Conservation (phyloP, 345 rosid genomes). For the Rhodomyrtus tomentosa region DNA sequence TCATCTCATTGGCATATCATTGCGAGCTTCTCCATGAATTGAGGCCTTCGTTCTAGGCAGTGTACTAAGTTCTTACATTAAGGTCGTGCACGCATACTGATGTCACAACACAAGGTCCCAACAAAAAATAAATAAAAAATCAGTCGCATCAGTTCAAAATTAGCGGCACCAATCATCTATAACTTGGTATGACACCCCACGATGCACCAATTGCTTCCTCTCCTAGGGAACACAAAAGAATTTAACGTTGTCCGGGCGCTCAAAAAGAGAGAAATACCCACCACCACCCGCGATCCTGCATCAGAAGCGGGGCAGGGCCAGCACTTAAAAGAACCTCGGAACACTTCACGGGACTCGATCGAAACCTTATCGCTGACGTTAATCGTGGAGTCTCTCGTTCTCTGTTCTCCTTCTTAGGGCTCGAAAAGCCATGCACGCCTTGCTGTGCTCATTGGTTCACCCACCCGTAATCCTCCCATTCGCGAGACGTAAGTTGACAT, state of each 20-base stretch:
- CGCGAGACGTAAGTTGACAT: not conserved
- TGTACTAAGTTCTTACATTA: too few species aligned
- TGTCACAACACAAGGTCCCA: not conserved
- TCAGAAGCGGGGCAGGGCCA: not conserved
- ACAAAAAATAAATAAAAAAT: too few species aligned
- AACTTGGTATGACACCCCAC: not conserved
- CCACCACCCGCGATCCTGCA: not conserved
- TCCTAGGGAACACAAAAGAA: not conserved
- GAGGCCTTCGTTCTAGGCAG: not conserved
- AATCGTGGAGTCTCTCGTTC: not conserved
- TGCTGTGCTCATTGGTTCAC: not conserved
- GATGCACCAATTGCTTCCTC: not conserved
- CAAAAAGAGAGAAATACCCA: not conserved
- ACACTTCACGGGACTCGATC: not conserved
- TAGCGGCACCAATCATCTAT: not conserved
- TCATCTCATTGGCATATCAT: not conserved
- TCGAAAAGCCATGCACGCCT: not conserved
- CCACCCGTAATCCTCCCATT: not conserved
- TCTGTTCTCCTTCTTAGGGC: not conserved
- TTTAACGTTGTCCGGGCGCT: not conserved
- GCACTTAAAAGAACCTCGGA: not conserved
- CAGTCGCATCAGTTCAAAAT: not conserved
- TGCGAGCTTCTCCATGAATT: not conserved
- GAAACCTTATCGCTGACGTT: not conserved
- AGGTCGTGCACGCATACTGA: not conserved